phyloP scores from a whole-genome alignment of 768 basidiomycete genomes.

The Agaricus bisporus region DNA sequence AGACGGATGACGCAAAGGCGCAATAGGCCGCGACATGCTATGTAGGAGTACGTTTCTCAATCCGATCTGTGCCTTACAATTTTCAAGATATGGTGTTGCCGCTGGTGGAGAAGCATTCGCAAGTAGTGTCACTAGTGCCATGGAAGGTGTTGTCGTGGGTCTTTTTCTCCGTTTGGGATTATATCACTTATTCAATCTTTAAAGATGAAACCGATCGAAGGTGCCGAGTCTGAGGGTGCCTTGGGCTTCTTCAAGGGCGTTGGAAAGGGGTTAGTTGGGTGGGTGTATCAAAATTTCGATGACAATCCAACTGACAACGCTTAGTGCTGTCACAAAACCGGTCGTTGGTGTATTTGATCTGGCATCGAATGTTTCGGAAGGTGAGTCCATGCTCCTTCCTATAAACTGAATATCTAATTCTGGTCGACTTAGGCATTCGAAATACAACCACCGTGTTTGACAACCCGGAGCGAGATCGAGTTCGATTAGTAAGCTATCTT shows the following conservation, averaged over 20 bases:
- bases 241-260: constrained; percentile 97
- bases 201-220: constrained; percentile 95
- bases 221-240: constrained; percentile 91
- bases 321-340: constrained; percentile 89
- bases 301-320: background rate
- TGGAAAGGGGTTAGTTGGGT: constrained; percentile 96
- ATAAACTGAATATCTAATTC: background rate
- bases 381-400: constrained; percentile 26
- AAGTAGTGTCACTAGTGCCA: constrained; percentile 88
- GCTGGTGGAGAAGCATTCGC: constrained; percentile 94
- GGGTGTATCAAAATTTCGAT: constrained; percentile 12
- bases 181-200: constrained; percentile 2
- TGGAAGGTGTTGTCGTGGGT: constrained; percentile 87
- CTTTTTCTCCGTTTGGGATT: background rate
- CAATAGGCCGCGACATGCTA: constrained; percentile 93
- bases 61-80: background rate
- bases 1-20: constrained; percentile 84
- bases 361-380: constrained; percentile 91
- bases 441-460: constrained; percentile 99
- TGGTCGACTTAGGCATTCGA: constrained; percentile 62
- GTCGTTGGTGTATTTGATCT: constrained; percentile 96
- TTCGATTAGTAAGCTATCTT: constrained; percentile 55
- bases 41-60: constrained; percentile 40
- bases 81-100: constrained; percentile 82
- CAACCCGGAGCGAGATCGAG: constrained; percentile 80